A percentile compares a stretch with the other conserved stretches of the same genome.
Evolutionary conservation across 202 grass and related monocot species (phyloP).

Genomic region (Digitaria exilis): DNA sequence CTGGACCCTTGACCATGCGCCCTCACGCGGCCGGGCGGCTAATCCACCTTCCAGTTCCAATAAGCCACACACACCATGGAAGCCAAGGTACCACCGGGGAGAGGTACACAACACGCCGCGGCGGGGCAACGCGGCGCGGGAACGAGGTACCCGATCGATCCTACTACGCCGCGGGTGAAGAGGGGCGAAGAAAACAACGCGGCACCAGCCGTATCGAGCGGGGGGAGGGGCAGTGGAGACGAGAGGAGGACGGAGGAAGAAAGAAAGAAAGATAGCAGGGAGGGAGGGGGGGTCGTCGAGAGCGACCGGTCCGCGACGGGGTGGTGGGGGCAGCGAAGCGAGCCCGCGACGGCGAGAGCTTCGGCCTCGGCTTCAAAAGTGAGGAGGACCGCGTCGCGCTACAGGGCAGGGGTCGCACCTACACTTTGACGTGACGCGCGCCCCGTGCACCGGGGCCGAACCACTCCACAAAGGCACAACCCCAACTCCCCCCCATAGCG

Average conservation of each 20-base stretch:
- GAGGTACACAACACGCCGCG: slow-evolving; percentile 14
- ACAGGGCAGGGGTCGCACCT: slow-evolving; percentile 28
- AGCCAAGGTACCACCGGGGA: background rate
- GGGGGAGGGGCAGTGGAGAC: background rate
- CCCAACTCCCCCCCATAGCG: too few species aligned
- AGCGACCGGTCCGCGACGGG: slow-evolving; percentile 10
- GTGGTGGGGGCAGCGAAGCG: slow-evolving; percentile 12
- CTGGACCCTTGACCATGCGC: background rate
- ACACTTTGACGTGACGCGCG: slow-evolving; percentile 24
- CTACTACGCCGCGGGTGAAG: background rate
- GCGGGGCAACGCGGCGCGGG: background rate
- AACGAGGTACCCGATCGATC: slow-evolving; percentile 7
- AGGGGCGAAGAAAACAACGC: slow-evolving; percentile 47
- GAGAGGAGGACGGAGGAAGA: slow-evolving; percentile 7
- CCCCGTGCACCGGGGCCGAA: background rate
- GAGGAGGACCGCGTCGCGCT: slow-evolving; percentile 6
- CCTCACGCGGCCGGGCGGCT: background rate
- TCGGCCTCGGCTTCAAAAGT: slow-evolving; percentile 6
- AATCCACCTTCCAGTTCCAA: background rate
- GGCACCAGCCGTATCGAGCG: slow-evolving; percentile 21
- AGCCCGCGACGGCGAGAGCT: slow-evolving; percentile 20
- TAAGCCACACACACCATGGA: background rate
- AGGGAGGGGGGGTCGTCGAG: background rate
- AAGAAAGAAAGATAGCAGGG: background rate
- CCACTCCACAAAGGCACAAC: background rate